Evolutionary conservation across 2,329 filamentous ascomycete genomes (phyloP).

Genomic region (Paecilomyces fulvus): DNA sequence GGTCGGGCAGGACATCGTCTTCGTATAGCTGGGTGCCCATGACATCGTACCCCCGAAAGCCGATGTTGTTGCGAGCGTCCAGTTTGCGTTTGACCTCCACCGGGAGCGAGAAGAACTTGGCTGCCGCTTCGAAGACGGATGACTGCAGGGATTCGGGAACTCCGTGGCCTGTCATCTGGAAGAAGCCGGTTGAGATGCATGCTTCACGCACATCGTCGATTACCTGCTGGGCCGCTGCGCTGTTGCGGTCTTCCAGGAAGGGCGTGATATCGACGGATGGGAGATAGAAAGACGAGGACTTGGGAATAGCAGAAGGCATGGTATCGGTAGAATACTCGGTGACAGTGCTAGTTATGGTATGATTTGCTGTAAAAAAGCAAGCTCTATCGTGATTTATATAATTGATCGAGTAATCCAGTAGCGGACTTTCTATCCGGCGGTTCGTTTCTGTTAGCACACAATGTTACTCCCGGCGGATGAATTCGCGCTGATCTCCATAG

Average conservation of each 20-base stretch:
- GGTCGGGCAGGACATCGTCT: constrained; percentile 15
- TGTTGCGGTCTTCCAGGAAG: background rate
- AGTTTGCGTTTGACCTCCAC: constrained; percentile 16
- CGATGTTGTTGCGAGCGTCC: constrained; percentile 22
- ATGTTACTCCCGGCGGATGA: no score
- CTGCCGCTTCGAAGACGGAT: constrained; percentile 16
- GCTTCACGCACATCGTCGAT: background rate
- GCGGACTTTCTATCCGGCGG: no score
- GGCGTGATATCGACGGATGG: background rate
- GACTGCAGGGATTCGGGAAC: constrained; percentile 17
- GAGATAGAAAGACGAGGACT: constrained; percentile 2
- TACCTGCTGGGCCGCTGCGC: background rate
- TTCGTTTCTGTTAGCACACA: no score
- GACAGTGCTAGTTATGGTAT: no score
- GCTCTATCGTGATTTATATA: no score
- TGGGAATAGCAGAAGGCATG: no score
- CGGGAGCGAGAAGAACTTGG: constrained; percentile 24
- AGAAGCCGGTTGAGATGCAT: constrained; percentile 18
- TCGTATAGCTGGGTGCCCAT: constrained; percentile 31
- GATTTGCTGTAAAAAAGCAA: no score
- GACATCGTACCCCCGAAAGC: constrained; percentile 32
- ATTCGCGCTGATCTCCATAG: no score
- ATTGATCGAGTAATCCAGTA: no score
- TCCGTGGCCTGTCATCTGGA: constrained; percentile 27
- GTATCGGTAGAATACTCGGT: no score